Base-by-base conservation (phyloP, 495 filamentous ascomycete species). In the Staphylotrichum longicolle region DNA sequence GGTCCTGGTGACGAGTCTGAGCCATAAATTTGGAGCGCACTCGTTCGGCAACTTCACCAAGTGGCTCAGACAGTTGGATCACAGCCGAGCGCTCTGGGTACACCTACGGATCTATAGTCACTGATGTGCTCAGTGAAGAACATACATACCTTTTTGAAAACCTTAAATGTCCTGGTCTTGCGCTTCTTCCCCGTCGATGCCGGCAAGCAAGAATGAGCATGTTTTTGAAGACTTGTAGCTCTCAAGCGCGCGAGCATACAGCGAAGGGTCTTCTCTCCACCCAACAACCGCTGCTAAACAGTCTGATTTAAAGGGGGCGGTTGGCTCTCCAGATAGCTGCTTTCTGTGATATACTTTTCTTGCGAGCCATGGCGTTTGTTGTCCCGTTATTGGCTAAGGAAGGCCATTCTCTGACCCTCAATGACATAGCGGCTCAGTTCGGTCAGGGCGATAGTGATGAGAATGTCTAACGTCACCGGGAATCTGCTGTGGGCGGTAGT, bases 391-490 rank as follows among this genome's bases (percentile, higher is more conserved):
- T 30, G 42, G 12, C 44, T 8, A 7, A 47, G n/a, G 5, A 62
- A 55, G 5, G 33, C n/a, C 14, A 44, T 50, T 12, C 60, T 32
- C 7, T 46, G 35, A 27, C 60, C 47, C 27, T 62, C 60, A 5
- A 62, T 54, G 15, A 55, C 54, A 32, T 57, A 62, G 15, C 60
- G 60, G 46, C 57, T 62, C 8, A 62, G 39, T 45, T 62, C 60
- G n/a, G 60, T 57, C 5, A 62, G 35, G 7, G 60, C 60, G 30
- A 62, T 62, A 11, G 60, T 62, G 44, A 62, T 57, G 44, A 62
- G 10, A 15, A 62, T 56, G 37, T 62, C 60, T 3, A 62, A 32
- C 1, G 60, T 57, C 4, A 62, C 47, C 2, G 60, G 60, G n/a
- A 57, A 62, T 5, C 46, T 41, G 32, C 35, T 57, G 47, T 57